A percentile compares a stretch with the other conserved stretches of the same genome.
Evolutionary conservation across 202 grass and related monocot species (phyloP).

Genomic region (Eragrostis tef): DNA sequence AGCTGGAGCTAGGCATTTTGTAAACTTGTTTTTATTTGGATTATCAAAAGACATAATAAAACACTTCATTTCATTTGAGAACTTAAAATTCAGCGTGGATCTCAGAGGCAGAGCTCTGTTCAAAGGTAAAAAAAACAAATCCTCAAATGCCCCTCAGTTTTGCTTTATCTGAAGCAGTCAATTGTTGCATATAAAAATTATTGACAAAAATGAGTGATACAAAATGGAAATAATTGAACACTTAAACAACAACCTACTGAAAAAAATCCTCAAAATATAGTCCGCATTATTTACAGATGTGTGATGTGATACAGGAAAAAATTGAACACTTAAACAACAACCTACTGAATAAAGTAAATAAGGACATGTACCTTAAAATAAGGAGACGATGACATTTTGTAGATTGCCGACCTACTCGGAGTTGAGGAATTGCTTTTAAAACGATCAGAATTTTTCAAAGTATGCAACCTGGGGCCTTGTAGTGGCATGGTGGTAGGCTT

Average conservation of each 20-base stretch:
- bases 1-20: neutral
- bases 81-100: neutral
- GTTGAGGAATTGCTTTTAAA: conserved; percentile 37
- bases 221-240: neutral
- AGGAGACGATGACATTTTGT: conserved; percentile 67
- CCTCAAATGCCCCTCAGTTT: neutral
- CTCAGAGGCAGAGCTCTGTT: neutral
- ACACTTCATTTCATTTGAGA: neutral
- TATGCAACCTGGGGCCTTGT: conserved; percentile 42
- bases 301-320: neutral
- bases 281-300: neutral
- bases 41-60: neutral
- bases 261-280: too few relatives aligned
- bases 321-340: conserved; percentile 18
- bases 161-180: neutral
- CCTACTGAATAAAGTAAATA: conserved; percentile 12
- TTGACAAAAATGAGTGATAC: neutral
- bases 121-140: neutral
- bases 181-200: neutral
- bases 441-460: conserved; percentile 28
- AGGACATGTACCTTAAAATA: conserved; percentile 63
- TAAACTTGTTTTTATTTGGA: neutral
- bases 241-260: too few relatives aligned
- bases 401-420: conserved; percentile 55
- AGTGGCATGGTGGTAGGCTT: conserved; percentile 38